Conservation (phyloP, 192 early-diverging fungal genomes). For the Entophlyctis luteolus region DNA sequence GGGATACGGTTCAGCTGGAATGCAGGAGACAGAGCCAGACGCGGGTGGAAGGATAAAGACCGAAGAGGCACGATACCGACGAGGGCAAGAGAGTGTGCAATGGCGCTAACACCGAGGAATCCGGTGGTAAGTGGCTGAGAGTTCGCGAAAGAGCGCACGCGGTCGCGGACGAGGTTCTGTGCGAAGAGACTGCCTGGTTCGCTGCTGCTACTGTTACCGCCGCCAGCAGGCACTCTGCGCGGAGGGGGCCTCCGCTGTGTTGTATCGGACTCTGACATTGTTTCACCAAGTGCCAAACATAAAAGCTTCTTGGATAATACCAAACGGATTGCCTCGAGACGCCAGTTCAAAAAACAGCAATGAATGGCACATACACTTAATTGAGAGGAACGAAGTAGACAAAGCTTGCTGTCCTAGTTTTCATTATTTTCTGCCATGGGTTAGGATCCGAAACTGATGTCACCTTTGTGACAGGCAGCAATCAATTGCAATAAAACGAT, state of each 20-base stretch:
- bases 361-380: conserved; percentile 93
- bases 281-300: conserved; percentile 86
- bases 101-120: background rate
- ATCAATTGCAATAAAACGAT: no score
- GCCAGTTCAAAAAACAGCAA: conserved; percentile 89
- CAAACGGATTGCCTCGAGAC: conserved; percentile 63
- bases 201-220: no score
- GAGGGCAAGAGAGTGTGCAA: background rate
- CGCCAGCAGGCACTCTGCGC: no score
- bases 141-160: background rate
- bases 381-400: conserved; percentile 35
- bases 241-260: no score
- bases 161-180: conserved; percentile 15
- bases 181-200: no score
- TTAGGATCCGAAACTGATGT: no score
- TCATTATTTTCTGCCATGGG: no score
- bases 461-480: no score
- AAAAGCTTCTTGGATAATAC: conserved; percentile 82
- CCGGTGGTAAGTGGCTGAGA: background rate
- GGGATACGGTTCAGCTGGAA: conserved; percentile 15
- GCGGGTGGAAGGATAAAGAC: conserved; percentile 14
- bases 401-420: no score
- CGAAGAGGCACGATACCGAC: conserved; percentile 7
- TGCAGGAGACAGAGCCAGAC: conserved; percentile 15
- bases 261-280: no score